Percentiles rank a stretch among this genome's conserved stretches.
Conservation (phyloP, 2,329 filamentous ascomycete species). For the Plectosphaerella cucumerina region DNA sequence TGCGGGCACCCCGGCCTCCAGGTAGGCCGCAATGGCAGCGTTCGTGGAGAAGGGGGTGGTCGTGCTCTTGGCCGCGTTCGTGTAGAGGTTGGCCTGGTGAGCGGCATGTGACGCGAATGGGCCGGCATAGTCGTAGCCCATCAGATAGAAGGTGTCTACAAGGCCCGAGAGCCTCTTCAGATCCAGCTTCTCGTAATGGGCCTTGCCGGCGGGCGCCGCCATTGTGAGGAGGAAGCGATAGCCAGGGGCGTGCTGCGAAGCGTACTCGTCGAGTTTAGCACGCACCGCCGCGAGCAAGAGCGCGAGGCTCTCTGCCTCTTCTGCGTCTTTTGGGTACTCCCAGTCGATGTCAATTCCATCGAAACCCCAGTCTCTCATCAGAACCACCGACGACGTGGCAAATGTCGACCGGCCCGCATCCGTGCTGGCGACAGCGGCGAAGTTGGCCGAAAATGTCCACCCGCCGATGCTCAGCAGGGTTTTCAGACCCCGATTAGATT, state of each 20-base stretch:
- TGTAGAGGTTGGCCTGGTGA: constrained; percentile 77
- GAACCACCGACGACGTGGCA: constrained; percentile 66
- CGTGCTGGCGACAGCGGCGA: constrained; percentile 68
- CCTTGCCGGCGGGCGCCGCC: constrained; percentile 57
- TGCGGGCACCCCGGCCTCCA: constrained; percentile 56
- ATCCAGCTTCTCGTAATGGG: constrained; percentile 60
- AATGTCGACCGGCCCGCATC: constrained; percentile 65
- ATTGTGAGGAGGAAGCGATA: constrained; percentile 62
- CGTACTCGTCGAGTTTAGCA: constrained; percentile 54
- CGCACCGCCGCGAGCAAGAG: constrained; percentile 54
- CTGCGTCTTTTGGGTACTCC: constrained; percentile 50
- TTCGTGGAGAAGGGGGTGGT: constrained; percentile 76
- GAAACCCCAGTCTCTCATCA: constrained; percentile 79
- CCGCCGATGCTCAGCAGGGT: constrained; percentile 82
- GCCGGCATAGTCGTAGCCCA: constrained; percentile 87
- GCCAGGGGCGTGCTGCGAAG: constrained; percentile 33
- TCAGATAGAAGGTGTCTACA: constrained; percentile 62
- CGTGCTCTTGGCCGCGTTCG: constrained; percentile 48
- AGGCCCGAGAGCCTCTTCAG: constrained; percentile 33
- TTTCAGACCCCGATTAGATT: constrained; percentile 76
- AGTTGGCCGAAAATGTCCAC: constrained; percentile 88
- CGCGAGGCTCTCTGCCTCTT: constrained; percentile 54
- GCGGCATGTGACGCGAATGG: constrained; percentile 70
- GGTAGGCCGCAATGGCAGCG: constrained; percentile 73
- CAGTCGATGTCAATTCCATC: constrained; percentile 65